Conservation (phyloP, 1,139 yeast genomes). For the Sugiyamaella novakii region DNA sequence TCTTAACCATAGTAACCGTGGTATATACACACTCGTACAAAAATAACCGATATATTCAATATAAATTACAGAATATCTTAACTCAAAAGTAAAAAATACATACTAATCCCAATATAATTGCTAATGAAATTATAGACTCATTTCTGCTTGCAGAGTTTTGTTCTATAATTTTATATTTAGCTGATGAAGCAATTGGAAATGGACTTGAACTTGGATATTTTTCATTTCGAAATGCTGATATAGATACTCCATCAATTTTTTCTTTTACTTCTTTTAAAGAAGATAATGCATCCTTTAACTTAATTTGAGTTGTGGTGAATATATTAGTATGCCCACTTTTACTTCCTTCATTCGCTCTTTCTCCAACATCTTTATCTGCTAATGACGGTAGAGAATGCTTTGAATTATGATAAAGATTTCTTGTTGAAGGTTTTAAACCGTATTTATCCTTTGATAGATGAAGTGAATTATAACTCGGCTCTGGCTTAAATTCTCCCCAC, state of each 20-base stretch:
- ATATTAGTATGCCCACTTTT: not conserved
- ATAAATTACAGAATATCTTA: not conserved
- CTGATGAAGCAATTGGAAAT: slow-evolving; percentile 13
- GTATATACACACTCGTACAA: not conserved
- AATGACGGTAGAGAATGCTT: slow-evolving; percentile 4
- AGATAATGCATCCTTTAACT: slow-evolving; percentile 9
- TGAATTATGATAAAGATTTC: slow-evolving; percentile 2
- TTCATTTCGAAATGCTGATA: slow-evolving; percentile 6
- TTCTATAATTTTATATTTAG: slow-evolving; percentile 11
- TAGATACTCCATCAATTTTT: slow-evolving; percentile 1
- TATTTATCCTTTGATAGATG: slow-evolving; percentile 2
- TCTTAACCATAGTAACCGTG: too few species aligned
- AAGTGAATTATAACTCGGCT: slow-evolving; percentile 17
- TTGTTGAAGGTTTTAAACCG: not conserved
- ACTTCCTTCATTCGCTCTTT: not conserved
- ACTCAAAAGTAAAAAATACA: not conserved
- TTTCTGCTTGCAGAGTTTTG: not conserved
- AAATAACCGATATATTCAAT: not conserved
- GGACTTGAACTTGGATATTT: slow-evolving; percentile 13
- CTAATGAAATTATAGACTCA: not conserved
- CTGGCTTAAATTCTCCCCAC: slow-evolving; percentile 6
- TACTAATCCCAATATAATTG: not conserved
- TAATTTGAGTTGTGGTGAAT: not conserved
- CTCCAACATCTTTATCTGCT: not conserved
- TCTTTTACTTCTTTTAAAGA: slow-evolving; percentile 2